Base-by-base conservation (phyloP, 148 eudicot species). In the Fagopyrum tataricum region DNA sequence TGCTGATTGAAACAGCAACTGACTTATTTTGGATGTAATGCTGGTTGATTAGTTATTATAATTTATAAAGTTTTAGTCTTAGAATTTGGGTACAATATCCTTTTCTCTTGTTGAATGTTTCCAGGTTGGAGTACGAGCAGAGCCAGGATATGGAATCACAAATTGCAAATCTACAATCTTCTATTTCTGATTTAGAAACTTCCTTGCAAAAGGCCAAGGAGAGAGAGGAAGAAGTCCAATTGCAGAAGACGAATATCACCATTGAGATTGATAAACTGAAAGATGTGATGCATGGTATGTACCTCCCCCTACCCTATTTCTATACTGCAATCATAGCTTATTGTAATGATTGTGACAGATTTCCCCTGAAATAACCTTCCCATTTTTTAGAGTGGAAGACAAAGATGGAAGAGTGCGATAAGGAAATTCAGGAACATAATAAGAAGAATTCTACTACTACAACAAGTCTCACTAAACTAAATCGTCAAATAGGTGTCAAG, bases 61-160 rank as follows among this genome's bases (percentile, higher is more conserved):
- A 20, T 2, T 55, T 18, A n/a, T 56, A 6, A 18, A 56, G 12
- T 56, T 24, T 56, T 56, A 3, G 4, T 5, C 37, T 31, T 31
- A 56, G 24, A 20, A 51, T 18, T 20, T 5, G 18, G 61, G 8
- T 18, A 20, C 62, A 56, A n/a, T 56, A 10, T 14, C 69, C n/a
- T 52, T n/a, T 55, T 15, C n/a, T 26, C n/a, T 52, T 11, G 51
- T 14, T 44, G 5, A 72, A 52, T 55, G 26, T 71, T 75, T 73
- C 68, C 82, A 96, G 99, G 87, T 80, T 92, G 85, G 94, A 92
- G 81, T 96, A 96, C 83, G 99, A 96, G 78, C 87, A 90, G 76
- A 90, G 89, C 80, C 90, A 93, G 75, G 94, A 90, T 81, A 75
- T 87, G 76, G 97, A 86, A 55, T 92, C 97, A 73, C 89, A 91